Percentiles rank a stretch among this genome's conserved stretches.
Evolutionary conservation across 257 asterid species (phyloP).

Genomic region (Cordia subcordata): DNA sequence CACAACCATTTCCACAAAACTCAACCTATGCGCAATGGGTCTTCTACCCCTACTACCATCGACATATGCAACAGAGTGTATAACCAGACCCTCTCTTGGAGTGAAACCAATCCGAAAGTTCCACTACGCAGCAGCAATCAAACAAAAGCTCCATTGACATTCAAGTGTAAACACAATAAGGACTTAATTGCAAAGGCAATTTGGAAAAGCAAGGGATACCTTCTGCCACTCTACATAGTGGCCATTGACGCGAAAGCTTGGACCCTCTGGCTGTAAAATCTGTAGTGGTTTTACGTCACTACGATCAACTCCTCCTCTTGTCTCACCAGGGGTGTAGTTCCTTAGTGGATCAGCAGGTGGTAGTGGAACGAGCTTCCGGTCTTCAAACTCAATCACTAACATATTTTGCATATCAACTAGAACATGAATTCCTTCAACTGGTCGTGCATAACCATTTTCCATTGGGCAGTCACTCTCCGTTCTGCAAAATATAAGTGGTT

Average conservation of each 20-base stretch:
- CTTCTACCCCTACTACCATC: constrained; percentile 98
- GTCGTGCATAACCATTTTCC: constrained; percentile 98
- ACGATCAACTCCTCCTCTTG: constrained; percentile 94
- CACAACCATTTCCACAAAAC: constrained; percentile 99
- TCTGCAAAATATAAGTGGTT: constrained; percentile 91
- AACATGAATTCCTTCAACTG: constrained; percentile 93
- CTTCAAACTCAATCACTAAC: constrained; percentile 90
- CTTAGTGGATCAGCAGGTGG: constrained; percentile 96
- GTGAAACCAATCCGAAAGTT: constrained; percentile 94
- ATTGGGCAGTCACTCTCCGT: constrained; percentile 94
- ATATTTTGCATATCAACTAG: constrained; percentile 95
- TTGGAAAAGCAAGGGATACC: constrained; percentile 35
- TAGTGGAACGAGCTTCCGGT: constrained; percentile 87
- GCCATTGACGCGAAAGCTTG: constrained; percentile 86
- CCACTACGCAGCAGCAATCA: constrained; percentile 57
- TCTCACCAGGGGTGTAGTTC: constrained; percentile 86
- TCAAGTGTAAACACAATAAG: constrained; percentile 4
- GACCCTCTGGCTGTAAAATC: constrained; percentile 92
- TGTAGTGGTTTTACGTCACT: constrained; percentile 92
- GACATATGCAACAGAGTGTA: constrained; percentile 93
- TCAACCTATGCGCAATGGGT: constrained; percentile 91
- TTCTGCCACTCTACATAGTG: constrained; percentile 95
- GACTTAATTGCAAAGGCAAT: constrained; percentile 3
- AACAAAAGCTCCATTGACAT: constrained; percentile 10
- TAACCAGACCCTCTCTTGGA: constrained; percentile 94